phyloP scores from a whole-genome alignment of 1,284 basidiomycete genomes.

The Austroboletus novae-zelandiae region DNA sequence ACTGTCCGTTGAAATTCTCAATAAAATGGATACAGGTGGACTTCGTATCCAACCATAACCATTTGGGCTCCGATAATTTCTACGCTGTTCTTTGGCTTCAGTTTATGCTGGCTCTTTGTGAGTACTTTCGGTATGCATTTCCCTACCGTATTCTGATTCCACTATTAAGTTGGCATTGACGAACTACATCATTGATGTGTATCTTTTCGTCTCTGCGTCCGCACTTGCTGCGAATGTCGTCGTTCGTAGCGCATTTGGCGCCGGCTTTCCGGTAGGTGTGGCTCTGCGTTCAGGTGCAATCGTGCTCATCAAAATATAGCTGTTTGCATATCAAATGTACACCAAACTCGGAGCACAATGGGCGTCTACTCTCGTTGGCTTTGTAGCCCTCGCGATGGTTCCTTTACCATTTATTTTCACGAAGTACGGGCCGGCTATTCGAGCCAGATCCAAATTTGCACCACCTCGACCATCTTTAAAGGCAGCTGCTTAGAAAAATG shows the following conservation, averaged over 20 bases:
- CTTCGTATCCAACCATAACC: slow-evolving; percentile 51
- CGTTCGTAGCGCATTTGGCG: slow-evolving; percentile 53
- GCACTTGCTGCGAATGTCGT: slow-evolving; percentile 58
- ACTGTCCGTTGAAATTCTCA: neutral
- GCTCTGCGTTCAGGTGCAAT: neutral
- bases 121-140: slow-evolving; percentile 20
- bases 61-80: slow-evolving; percentile 59
- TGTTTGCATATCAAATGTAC: slow-evolving; percentile 59
- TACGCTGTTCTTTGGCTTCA: slow-evolving; percentile 51
- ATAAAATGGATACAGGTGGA: slow-evolving; percentile 39
- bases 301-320: slow-evolving; percentile 21
- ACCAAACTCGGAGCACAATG: slow-evolving; percentile 46
- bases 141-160: neutral
- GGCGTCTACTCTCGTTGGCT: slow-evolving; percentile 57
- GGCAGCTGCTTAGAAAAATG: slow-evolving; percentile 1
- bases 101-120: slow-evolving; percentile 59
- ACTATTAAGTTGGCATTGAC: slow-evolving; percentile 44
- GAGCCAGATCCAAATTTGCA: slow-evolving; percentile 43
- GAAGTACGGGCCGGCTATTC: slow-evolving; percentile 45
- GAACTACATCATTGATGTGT: slow-evolving; percentile 62
- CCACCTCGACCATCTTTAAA: slow-evolving; percentile 24
- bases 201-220: slow-evolving; percentile 54
- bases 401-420: slow-evolving; percentile 55
- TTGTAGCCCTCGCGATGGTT: slow-evolving; percentile 47
- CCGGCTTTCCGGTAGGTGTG: slow-evolving; percentile 52